Evolutionary conservation across 352 stramenopile species (phyloP).

Genomic region (Phytophthora tentaculata): DNA sequence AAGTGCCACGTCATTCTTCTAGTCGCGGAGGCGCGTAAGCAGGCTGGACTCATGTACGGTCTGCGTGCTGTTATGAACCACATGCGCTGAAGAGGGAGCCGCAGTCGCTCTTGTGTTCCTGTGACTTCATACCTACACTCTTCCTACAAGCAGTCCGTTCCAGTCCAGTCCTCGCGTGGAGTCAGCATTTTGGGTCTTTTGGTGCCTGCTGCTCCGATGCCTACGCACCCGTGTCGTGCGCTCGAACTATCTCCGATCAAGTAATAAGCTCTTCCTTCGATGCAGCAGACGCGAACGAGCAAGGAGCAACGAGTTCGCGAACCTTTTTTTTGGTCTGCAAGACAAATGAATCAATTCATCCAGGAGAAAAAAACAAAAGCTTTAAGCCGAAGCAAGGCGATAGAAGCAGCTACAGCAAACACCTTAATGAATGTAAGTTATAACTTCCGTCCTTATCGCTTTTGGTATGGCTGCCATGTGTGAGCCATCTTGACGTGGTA

Average conservation of each 20-base stretch:
- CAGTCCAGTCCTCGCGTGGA: constrained; percentile 32
- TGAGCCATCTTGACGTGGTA: constrained; percentile 75
- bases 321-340: constrained; percentile 39
- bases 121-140: constrained; percentile 9
- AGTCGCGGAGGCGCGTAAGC: constrained; percentile 84
- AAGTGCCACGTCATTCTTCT: constrained; percentile 89
- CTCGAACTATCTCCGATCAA: constrained; percentile 20
- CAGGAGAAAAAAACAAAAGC: constrained; percentile 22
- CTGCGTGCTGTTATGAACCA: constrained; percentile 88
- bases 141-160: constrained; percentile 27
- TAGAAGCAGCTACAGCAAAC: constrained; percentile 38
- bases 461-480: constrained; percentile 50
- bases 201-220: constrained; percentile 15
- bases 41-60: constrained; percentile 88
- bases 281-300: constrained; percentile 36
- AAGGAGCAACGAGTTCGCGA: constrained; percentile 23
- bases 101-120: constrained; percentile 21
- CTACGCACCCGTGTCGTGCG: constrained; percentile 20
- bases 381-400: constrained; percentile 33
- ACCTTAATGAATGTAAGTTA: constrained; percentile 50
- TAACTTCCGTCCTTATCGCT: constrained; percentile 11
- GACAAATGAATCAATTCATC: constrained; percentile 35
- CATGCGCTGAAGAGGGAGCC: constrained; percentile 65
- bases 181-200: constrained; percentile 12
- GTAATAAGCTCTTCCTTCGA: constrained; percentile 40